Percentiles rank a stretch among this genome's conserved stretches.
Conservation (phyloP, 495 filamentous ascomycete species). For the Neurospora sp. region DNA sequence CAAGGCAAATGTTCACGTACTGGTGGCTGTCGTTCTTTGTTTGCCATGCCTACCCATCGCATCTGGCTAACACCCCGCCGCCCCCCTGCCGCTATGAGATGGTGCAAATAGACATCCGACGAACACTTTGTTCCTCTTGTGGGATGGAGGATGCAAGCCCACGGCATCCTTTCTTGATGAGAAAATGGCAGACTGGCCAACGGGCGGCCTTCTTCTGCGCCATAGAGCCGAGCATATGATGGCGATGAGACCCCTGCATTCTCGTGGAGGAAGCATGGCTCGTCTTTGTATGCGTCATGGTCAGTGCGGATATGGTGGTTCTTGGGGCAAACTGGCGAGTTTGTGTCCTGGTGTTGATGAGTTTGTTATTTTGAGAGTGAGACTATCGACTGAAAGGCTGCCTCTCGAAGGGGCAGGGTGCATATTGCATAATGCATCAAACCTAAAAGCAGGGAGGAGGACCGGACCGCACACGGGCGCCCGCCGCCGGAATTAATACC, state of each 20-base stretch:
- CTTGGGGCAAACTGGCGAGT: not conserved
- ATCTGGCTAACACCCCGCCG: not conserved
- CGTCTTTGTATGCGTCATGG: not conserved
- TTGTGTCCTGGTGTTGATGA: not conserved
- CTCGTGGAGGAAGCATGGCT: not conserved
- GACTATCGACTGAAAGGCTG: not conserved
- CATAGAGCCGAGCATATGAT: not conserved
- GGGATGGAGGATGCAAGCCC: not conserved
- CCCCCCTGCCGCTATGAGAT: not conserved
- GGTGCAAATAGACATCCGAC: not conserved
- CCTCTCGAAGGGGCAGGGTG: not conserved
- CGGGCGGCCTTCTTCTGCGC: not conserved
- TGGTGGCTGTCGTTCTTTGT: not conserved
- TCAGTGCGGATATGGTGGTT: not conserved
- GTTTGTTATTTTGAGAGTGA: not conserved
- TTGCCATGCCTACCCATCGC: not conserved
- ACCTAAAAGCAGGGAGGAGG: no score
- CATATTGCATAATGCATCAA: not conserved
- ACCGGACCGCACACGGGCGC: no score
- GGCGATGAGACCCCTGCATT: not conserved
- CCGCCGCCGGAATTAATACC: no score
- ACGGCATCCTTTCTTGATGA: not conserved
- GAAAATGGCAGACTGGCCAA: not conserved
- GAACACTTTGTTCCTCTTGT: not conserved
- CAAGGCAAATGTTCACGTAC: not conserved